Conservation (phyloP, 2,329 filamentous ascomycete species). For the Huntiella moniliformis region DNA sequence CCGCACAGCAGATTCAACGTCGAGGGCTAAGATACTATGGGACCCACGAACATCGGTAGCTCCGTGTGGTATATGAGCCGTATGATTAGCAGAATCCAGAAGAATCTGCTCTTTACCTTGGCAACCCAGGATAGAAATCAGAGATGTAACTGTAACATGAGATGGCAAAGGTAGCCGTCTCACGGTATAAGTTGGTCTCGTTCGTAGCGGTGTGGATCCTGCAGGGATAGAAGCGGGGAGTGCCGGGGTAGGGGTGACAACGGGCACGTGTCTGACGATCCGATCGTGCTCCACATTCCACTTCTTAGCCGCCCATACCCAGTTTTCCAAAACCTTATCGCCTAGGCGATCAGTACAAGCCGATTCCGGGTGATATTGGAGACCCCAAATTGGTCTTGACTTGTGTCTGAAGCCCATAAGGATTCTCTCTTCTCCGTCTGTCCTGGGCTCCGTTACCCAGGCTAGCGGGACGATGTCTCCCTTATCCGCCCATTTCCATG, state of each 20-base stretch:
- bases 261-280: not conserved
- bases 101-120: slow-evolving; percentile 30
- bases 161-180: slow-evolving; percentile 12
- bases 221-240: too few species aligned
- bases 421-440: slow-evolving; percentile 29
- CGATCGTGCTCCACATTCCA: slow-evolving; percentile 33
- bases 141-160: slow-evolving; percentile 23
- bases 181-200: not conserved
- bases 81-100: slow-evolving; percentile 35
- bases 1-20: slow-evolving; percentile 35
- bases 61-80: slow-evolving; percentile 21
- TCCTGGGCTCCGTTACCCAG: slow-evolving; percentile 35
- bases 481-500: slow-evolving; percentile 21
- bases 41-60: slow-evolving; percentile 33
- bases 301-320: slow-evolving; percentile 46
- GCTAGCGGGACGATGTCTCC: slow-evolving; percentile 37
- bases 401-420: slow-evolving; percentile 62
- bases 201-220: too few species aligned
- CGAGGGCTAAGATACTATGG: slow-evolving; percentile 56
- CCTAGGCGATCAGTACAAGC: slow-evolving; percentile 58
- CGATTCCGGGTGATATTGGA: slow-evolving; percentile 85
- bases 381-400: slow-evolving; percentile 57
- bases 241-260: not conserved
- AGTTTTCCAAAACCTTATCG: slow-evolving; percentile 47
- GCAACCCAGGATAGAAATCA: slow-evolving; percentile 31